phyloP scores from a whole-genome alignment of 169 alveolate species.

The Plasmodium chabaudi region DNA sequence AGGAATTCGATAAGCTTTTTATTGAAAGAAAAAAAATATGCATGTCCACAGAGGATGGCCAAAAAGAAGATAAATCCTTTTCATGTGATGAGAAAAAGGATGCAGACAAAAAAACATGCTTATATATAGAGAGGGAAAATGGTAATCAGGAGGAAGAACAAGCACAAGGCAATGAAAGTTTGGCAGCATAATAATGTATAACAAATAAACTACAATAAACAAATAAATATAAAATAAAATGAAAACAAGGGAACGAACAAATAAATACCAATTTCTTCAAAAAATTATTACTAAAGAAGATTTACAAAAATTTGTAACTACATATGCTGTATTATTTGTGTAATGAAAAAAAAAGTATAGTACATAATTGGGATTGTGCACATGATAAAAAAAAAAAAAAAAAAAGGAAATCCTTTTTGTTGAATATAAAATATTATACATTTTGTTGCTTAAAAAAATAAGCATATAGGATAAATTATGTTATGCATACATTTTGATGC shows the following conservation, averaged over 20 bases:
- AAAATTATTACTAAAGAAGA: neutral
- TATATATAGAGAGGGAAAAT: slow-evolving; percentile 40
- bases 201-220: neutral
- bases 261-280: neutral
- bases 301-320: too few relatives aligned
- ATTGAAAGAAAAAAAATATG: slow-evolving; percentile 22
- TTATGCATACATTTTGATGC: too few relatives aligned
- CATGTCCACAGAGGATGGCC: neutral
- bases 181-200: too few relatives aligned
- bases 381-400: too few relatives aligned
- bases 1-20: slow-evolving; percentile 26
- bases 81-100: slow-evolving; percentile 24
- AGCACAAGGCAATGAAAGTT: neutral
- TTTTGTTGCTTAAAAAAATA: too few relatives aligned
- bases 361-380: too few relatives aligned
- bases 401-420: too few relatives aligned
- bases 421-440: too few relatives aligned
- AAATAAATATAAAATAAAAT: neutral
- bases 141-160: slow-evolving; percentile 6
- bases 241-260: neutral
- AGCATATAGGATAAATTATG: too few relatives aligned
- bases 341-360: too few relatives aligned
- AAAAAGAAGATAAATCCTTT: neutral
- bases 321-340: too few relatives aligned
- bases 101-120: slow-evolving; percentile 51